Conservation (phyloP, 257 asterid species). For the Galeopsis tetrahit region DNA sequence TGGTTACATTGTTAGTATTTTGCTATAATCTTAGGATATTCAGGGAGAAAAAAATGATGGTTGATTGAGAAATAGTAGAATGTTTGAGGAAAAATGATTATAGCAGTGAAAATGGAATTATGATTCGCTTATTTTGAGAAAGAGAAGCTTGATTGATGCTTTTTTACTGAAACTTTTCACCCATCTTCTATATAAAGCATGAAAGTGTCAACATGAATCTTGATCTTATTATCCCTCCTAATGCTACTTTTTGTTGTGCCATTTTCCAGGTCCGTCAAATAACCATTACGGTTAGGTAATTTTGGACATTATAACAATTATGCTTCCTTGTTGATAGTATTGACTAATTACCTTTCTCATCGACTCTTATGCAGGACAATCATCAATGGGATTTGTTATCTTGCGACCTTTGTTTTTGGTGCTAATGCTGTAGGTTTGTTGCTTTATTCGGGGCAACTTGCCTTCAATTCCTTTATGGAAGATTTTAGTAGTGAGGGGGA, state of each 20-base stretch:
- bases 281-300: constrained; percentile 84
- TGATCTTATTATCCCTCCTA: constrained; percentile 18
- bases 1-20: too few species aligned
- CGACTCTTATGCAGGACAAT: constrained; percentile 65
- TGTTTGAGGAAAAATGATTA: too few species aligned
- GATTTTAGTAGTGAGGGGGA: constrained; percentile 45
- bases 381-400: constrained; percentile 85
- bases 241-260: constrained; percentile 18
- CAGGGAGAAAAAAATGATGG: too few species aligned
- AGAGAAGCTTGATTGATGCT: neutral
- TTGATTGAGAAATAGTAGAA: too few species aligned
- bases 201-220: neutral
- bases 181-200: neutral
- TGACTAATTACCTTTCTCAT: constrained; percentile 17
- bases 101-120: too few species aligned
- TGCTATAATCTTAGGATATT: too few species aligned
- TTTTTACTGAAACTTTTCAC: neutral
- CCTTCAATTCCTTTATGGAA: constrained; percentile 65
- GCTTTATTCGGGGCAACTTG: constrained; percentile 85
- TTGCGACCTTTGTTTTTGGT: constrained; percentile 89
- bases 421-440: constrained; percentile 75
- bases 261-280: constrained; percentile 84
- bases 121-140: neutral
- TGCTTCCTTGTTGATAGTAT: neutral
- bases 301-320: constrained; percentile 6